These are phyloP conservation scores for Scedosporium minutisporum DNA, from an alignment of 2,329 filamentous ascomycete genomes.

Conservation along the genomic window DNA sequence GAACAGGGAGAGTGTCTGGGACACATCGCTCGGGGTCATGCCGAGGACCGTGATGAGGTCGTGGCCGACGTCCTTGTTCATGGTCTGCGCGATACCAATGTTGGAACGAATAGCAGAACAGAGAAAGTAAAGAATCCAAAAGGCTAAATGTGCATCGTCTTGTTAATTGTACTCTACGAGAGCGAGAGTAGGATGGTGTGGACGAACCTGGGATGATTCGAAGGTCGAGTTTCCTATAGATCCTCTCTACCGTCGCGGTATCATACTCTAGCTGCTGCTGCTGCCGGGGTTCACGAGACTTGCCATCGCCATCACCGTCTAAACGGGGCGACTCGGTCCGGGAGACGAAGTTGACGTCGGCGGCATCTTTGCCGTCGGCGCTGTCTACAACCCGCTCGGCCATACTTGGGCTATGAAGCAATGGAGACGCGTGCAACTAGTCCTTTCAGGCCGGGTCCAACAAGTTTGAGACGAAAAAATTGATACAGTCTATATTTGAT, in stretches of 20 bases:
- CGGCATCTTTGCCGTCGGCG: slow-evolving; percentile 19
- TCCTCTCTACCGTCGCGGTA: slow-evolving; percentile 40
- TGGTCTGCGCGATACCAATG: slow-evolving; percentile 87
- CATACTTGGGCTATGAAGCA: slow-evolving; percentile 41
- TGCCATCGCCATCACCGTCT: slow-evolving; percentile 5
- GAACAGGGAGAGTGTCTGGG: slow-evolving; percentile 76
- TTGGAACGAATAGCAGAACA: slow-evolving; percentile 88
- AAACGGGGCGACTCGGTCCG: neutral
- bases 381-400: slow-evolving; percentile 22
- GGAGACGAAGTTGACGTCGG: neutral
- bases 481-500: neutral
- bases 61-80: slow-evolving; percentile 65
- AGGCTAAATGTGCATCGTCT: slow-evolving; percentile 38
- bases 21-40: slow-evolving; percentile 66
- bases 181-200: neutral
- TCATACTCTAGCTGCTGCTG: slow-evolving; percentile 30
- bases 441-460: slow-evolving; percentile 4
- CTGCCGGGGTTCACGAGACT: neutral
- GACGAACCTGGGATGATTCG: slow-evolving; percentile 47
- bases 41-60: slow-evolving; percentile 64
- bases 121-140: slow-evolving; percentile 86
- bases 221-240: slow-evolving; percentile 48
- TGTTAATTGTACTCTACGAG: neutral
- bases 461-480: neutral
- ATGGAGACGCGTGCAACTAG: slow-evolving; percentile 39